Evolutionary conservation across 495 filamentous ascomycete genomes (phyloP).

Genomic region (Penicillium longicatenatum): DNA sequence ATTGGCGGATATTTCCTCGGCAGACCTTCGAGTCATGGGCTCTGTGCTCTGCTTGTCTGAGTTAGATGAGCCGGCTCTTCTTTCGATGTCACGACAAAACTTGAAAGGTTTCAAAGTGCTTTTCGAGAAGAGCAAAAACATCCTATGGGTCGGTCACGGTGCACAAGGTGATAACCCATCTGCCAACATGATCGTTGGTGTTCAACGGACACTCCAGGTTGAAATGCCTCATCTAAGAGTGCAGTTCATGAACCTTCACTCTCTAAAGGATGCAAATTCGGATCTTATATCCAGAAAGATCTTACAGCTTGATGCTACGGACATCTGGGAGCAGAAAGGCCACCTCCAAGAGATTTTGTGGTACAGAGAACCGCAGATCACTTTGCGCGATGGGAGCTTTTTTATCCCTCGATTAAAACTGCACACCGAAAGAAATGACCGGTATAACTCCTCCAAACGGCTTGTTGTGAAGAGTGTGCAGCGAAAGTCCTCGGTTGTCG

Average conservation of each 20-base stretch:
- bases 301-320: slow-evolving; percentile 24
- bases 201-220: slow-evolving; percentile 34
- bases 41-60: slow-evolving; percentile 49
- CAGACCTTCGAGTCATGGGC: slow-evolving; percentile 23
- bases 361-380: slow-evolving; percentile 29
- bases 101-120: slow-evolving; percentile 29
- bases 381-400: slow-evolving; percentile 22
- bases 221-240: slow-evolving; percentile 30
- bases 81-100: slow-evolving; percentile 29
- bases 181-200: slow-evolving; percentile 40
- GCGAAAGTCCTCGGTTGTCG: slow-evolving; percentile 5
- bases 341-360: slow-evolving; percentile 18
- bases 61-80: slow-evolving; percentile 44
- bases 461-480: slow-evolving; percentile 22
- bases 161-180: slow-evolving; percentile 35
- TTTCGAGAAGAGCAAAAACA: slow-evolving; percentile 34
- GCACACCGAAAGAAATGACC: slow-evolving; percentile 28
- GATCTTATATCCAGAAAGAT: slow-evolving; percentile 21
- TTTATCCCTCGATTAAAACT: slow-evolving; percentile 35
- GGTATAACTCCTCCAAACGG: slow-evolving; percentile 41
- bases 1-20: slow-evolving; percentile 15
- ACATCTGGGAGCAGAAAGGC: slow-evolving; percentile 22
- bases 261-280: slow-evolving; percentile 10
- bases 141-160: slow-evolving; percentile 45
- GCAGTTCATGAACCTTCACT: slow-evolving; percentile 31